These are phyloP conservation scores for Vitis amurensis DNA, from an alignment of 164 flowering plant species.

Conservation along the genomic window DNA sequence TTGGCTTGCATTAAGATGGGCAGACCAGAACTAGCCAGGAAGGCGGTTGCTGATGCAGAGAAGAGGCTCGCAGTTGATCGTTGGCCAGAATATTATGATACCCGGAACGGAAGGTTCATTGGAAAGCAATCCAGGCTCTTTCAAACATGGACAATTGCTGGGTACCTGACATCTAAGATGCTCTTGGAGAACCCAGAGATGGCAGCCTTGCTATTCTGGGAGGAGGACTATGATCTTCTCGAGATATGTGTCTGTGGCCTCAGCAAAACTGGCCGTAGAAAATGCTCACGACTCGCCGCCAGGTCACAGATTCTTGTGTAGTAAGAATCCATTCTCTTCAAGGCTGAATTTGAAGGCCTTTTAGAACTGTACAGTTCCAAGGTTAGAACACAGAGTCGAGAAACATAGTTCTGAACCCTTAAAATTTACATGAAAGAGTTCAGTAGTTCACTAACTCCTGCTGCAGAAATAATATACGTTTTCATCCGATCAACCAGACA, in stretches of 20 bases:
- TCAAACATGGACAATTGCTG: conserved; percentile 93
- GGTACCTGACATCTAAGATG: conserved; percentile 75
- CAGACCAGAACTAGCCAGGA: conserved; percentile 39
- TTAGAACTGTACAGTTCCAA: conserved; percentile 19
- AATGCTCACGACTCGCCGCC: conserved; percentile 66
- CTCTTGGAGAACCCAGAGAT: conserved; percentile 55
- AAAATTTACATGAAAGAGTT: too few relatives aligned
- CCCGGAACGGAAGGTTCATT: conserved; percentile 46
- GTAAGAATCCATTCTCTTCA: not conserved
- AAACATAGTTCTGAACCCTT: too few relatives aligned
- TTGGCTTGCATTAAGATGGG: conserved; percentile 68
- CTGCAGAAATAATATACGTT: too few relatives aligned
- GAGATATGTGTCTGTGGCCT: conserved; percentile 80
- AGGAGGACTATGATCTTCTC: conserved; percentile 79
- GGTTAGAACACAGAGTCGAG: not conserved
- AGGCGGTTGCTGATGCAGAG: conserved; percentile 55
- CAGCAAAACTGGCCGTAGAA: conserved; percentile 50
- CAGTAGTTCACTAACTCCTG: too few relatives aligned
- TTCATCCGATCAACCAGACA: not conserved
- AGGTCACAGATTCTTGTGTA: conserved; percentile 61
- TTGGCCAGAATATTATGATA: conserved; percentile 68
- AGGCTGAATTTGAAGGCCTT: not conserved
- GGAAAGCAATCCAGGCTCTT: conserved; percentile 62
- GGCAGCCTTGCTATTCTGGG: conserved; percentile 66
- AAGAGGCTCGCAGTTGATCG: conserved; percentile 42